Evolutionary conservation across 202 grass and related monocot genomes (phyloP).

Genomic region (Cymbopogon flexuosus): DNA sequence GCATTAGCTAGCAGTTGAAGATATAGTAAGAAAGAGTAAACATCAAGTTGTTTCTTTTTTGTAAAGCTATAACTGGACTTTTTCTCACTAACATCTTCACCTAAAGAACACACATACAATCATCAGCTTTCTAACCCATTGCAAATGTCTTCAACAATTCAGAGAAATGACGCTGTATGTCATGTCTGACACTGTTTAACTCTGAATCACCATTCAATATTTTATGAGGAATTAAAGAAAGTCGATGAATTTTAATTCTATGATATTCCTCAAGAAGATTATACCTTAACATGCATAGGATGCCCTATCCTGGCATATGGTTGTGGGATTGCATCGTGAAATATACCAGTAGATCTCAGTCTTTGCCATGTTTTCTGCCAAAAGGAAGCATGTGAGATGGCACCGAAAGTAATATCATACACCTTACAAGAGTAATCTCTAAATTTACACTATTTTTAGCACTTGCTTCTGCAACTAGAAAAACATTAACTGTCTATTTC

Average conservation of each 20-base stretch:
- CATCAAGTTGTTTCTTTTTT: not conserved
- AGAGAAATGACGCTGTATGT: not conserved
- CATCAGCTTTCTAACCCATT: conserved; percentile 1
- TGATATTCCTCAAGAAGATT: not conserved
- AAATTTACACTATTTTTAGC: not conserved
- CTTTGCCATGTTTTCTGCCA: conserved; percentile 87
- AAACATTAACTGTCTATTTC: not conserved
- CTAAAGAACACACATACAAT: not conserved
- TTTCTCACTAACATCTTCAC: not conserved
- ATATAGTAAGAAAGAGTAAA: not conserved
- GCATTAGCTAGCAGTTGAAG: not conserved
- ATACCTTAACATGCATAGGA: conserved; percentile 96
- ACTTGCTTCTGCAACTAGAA: conserved; percentile 14
- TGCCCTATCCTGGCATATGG: conserved; percentile 55
- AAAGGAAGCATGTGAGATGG: conserved; percentile 25
- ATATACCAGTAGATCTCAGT: conserved; percentile 52
- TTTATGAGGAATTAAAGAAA: not conserved
- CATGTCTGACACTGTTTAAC: not conserved
- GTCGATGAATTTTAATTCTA: not conserved
- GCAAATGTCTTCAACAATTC: not conserved
- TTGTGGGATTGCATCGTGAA: conserved; percentile 80
- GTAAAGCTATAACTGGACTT: not conserved
- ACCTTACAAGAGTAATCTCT: not conserved
- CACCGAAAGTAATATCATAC: not conserved
- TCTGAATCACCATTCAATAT: not conserved